phyloP scores from a whole-genome alignment of 129 eudicot genomes.

The Smallanthus sonchifolius region DNA sequence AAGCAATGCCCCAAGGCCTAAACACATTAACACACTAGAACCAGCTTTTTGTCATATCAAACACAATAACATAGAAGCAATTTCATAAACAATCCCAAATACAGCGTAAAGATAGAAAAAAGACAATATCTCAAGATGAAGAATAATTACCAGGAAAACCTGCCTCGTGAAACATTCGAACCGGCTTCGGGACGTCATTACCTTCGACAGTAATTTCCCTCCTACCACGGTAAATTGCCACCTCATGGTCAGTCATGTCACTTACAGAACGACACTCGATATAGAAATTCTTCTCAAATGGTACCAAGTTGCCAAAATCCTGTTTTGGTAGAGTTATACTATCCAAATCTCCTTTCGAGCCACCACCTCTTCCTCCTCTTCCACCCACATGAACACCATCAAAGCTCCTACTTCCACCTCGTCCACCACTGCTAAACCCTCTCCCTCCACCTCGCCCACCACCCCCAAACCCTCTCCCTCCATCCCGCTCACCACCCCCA shows the following conservation, averaged over 20 bases:
- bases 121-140: background rate
- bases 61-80: background rate
- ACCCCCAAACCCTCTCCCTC: constrained; percentile 35
- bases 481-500: constrained; percentile 31
- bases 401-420: constrained; percentile 46
- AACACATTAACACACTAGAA: background rate
- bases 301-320: constrained; percentile 77
- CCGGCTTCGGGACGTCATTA: constrained; percentile 75
- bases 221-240: constrained; percentile 52
- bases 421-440: constrained; percentile 31
- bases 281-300: constrained; percentile 83
- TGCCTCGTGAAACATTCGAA: constrained; percentile 77
- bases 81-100: background rate
- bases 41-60: background rate
- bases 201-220: constrained; percentile 93
- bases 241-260: constrained; percentile 82
- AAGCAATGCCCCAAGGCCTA: background rate
- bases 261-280: constrained; percentile 63
- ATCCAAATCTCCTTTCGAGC: constrained; percentile 68
- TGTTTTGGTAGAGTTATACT: constrained; percentile 77
- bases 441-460: constrained; percentile 30
- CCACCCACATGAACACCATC: constrained; percentile 67
- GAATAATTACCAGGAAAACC: constrained; percentile 70
- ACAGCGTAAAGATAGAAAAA: background rate
- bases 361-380: constrained; percentile 59